Evolutionary conservation across 2,329 filamentous ascomycete genomes (phyloP), one percentile per base, ranked within the genome.

Genomic region (Pseudogymnoascus sp.): DNA sequence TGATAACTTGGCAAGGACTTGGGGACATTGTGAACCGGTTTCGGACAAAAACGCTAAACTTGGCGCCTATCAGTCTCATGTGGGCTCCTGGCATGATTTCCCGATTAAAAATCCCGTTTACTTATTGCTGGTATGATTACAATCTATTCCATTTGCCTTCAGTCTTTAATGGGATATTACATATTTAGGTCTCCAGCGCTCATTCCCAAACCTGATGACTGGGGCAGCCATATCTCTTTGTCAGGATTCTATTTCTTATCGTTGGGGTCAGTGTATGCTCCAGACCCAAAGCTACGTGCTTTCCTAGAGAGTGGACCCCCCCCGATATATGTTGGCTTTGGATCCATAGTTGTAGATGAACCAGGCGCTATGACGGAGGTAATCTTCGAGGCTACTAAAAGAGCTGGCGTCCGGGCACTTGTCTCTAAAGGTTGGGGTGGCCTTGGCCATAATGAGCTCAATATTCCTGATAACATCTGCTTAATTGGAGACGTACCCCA

Each of bases 11-110:
- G 87, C 86, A 90, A 73, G 87, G 87, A 0, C 77, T 96, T 2
- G 92, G 92, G 35, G 92, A 97, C 73, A 80, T 97, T 5, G 93
- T 97, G 72, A 97, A 97, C 71, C 83, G 86, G 11, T 97, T 96
- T 70, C 82, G 92, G 60, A 86, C 88, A 66, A 86, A 86, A 63
- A 84, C 83, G 14, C 80, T 96, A 0, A 87, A 89, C 28, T 78
- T 97, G 0, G 89, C 94, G 52, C 83, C 88, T 0, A 80, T 97
- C 42, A 91, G 89, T 65, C 78, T 91, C 5, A 86, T 95, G 59
- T 93, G 89, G 83, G 92, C 90, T 2, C 91, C 92, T 7, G 90
- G 89, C 2, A 83, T 96, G 72, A 78, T 95, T 12, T 86, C 84
- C 42, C 85, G 90, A 30, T 77, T 97, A 30, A 84, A 83, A 55